Evolutionary conservation across 495 filamentous ascomycete species (phyloP).

Genomic region (Haplographium delicatum): DNA sequence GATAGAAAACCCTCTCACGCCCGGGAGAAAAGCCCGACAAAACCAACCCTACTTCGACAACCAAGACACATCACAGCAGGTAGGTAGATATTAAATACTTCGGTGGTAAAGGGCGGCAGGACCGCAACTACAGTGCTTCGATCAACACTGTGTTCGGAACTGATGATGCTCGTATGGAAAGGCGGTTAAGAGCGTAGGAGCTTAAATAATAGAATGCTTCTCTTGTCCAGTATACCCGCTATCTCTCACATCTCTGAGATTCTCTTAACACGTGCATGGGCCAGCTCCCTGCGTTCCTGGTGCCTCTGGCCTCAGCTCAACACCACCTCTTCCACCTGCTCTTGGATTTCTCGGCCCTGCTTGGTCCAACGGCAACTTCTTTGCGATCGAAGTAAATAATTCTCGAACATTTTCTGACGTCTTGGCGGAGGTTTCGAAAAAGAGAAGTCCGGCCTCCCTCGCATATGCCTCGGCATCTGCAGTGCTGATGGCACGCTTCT

Average conservation of each 20-base stretch:
- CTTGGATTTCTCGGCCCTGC: conserved; percentile 79
- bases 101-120: conserved; percentile 13
- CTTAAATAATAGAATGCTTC: conserved; percentile 3
- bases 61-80: conserved; percentile 19
- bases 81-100: conserved; percentile 30
- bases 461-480: conserved; percentile 94
- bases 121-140: conserved; percentile 12
- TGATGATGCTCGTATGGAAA: conserved; percentile 4
- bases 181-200: conserved; percentile 3
- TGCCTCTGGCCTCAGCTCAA: conserved; percentile 74
- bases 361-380: conserved; percentile 94
- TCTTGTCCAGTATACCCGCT: conserved; percentile 3
- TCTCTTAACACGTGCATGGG: conserved; percentile 68
- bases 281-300: conserved; percentile 68
- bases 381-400: conserved; percentile 95
- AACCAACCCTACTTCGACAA: conserved; percentile 17
- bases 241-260: not conserved
- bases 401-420: conserved; percentile 93
- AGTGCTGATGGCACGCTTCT: conserved; percentile 85
- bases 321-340: conserved; percentile 69
- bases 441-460: conserved; percentile 83
- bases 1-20: conserved; percentile 23
- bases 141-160: not conserved
- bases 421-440: conserved; percentile 98
- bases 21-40: conserved; percentile 18